Base-by-base conservation (phyloP, 805 yeast species). In the Yamadazyma takamatsuzukensis region DNA sequence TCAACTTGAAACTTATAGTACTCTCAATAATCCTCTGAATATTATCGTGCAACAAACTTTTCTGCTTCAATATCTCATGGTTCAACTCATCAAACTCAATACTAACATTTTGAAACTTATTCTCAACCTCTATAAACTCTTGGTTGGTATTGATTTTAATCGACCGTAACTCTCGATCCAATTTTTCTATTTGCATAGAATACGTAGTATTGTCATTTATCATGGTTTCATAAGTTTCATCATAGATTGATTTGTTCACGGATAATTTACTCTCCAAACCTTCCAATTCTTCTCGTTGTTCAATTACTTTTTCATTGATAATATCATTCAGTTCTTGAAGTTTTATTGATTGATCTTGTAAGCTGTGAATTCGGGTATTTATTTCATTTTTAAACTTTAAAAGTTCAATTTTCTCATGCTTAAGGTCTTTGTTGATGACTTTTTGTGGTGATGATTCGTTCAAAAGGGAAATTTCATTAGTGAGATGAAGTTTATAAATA, bases 1-100 rank as follows among this genome's bases (percentile, higher is more conserved):
- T 75, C 41, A 79, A 58, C 58, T 85, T 85, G 59, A 85, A 80
- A 29, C 67, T 71, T 30, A 82, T 71, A 15, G 79, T 72, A 36
- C 61, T 66, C 38, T 78, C 78, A 43, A 86, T 74, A 45, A 78
- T 68, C 36, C 69, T 68, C 33, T 72, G 74, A 19, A 81, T 69
- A 36, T 74, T 72, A 27, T 70, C 67, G 41, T 73, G 74, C 44
- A 83, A 57, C 9, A 57, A 58, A 33, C 62, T 67, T 21, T 78
- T 65, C 28, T 72, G 64, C 29, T 64, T 61, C 34, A 65, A 57
- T 11, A 79, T 55, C n/a, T 68, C 64, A 32, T 64, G 68, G 32
- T 63, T 55, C 32, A 74, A 45, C 37, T 74, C 74, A 44, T 77
- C 77, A 32, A 66, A 67, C 43, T 74, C 77, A 35, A 74, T 64